Conservation (phyloP, 768 basidiomycete species). For the Paxillus rubicundulus region DNA sequence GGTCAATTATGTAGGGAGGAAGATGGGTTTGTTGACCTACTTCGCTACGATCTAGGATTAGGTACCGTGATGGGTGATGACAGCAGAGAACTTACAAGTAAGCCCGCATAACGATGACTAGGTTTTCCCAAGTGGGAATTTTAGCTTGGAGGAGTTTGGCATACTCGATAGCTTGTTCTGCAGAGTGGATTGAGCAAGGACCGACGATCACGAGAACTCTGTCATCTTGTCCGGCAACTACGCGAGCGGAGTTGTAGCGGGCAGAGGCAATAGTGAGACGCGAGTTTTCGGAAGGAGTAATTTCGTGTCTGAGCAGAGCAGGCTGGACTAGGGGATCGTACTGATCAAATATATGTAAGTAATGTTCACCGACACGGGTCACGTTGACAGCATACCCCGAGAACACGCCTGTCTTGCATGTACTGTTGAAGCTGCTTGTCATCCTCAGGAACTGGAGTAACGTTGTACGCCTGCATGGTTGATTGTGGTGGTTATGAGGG, state of each 20-base stretch:
- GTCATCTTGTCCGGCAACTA: conserved; percentile 82
- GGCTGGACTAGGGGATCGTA: conserved; percentile 98
- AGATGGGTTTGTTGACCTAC: conserved; percentile 21
- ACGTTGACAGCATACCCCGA: conserved; percentile 52
- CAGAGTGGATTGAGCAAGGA: conserved; percentile 92
- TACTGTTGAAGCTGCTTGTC: conserved; percentile 62
- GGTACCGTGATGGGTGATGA: conserved; percentile 1
- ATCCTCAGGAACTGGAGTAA: conserved; percentile 67
- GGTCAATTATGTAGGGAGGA: conserved; percentile 9
- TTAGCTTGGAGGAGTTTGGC: conserved; percentile 69
- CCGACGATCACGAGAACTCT: conserved; percentile 90
- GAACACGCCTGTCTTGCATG: conserved; percentile 79
- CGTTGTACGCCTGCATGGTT: conserved; percentile 36
- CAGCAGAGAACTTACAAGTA: conserved; percentile 76
- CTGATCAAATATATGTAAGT: conserved; percentile 37
- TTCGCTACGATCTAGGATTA: conserved; percentile 38
- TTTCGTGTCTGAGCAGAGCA: conserved; percentile 84
- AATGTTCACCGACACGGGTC: background rate
- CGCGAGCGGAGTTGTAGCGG: conserved; percentile 73
- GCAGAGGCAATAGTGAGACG: conserved; percentile 76
- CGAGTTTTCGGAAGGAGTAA: conserved; percentile 62
- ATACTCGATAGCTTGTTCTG: conserved; percentile 82
- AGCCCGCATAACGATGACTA: conserved; percentile 92
- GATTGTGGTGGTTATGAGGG: background rate
- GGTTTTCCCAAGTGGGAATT: conserved; percentile 64